Conservation (phyloP, 169 alveolate genomes). For the Eimeria maxima region DNA sequence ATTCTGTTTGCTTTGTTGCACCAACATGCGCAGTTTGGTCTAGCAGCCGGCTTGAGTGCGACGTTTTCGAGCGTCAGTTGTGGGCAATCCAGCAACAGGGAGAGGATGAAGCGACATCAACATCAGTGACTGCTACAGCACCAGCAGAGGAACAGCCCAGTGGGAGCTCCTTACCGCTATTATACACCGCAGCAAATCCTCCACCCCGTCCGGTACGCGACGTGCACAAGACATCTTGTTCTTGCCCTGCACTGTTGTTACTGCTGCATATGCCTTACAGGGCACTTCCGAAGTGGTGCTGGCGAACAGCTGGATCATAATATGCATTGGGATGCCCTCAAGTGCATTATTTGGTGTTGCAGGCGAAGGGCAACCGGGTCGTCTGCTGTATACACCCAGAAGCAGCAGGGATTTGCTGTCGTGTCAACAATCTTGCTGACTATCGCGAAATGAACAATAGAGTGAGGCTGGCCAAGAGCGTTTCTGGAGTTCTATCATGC, state of each 20-base stretch:
- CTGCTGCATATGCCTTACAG: background rate
- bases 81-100: constrained; percentile 77
- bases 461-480: background rate
- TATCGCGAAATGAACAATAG: constrained; percentile 80
- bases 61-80: constrained; percentile 80
- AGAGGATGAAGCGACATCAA: constrained; percentile 53
- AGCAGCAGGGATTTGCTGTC: constrained; percentile 81
- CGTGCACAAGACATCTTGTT: background rate
- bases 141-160: constrained; percentile 14
- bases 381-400: constrained; percentile 80
- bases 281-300: background rate
- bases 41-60: constrained; percentile 79
- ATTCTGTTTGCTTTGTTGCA: background rate
- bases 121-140: constrained; percentile 55
- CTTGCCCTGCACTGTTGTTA: background rate
- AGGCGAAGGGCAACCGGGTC: constrained; percentile 81
- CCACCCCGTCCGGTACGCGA: constrained; percentile 79
- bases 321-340: background rate
- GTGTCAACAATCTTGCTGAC: constrained; percentile 80
- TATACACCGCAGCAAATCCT: constrained; percentile 79
- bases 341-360: background rate
- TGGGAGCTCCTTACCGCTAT: constrained; percentile 16
- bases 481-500: background rate
- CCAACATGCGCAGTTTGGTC: constrained; percentile 72
- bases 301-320: background rate